Conservation (phyloP, 2,329 filamentous ascomycete species). For the Byssoonygena ceratinophila region DNA sequence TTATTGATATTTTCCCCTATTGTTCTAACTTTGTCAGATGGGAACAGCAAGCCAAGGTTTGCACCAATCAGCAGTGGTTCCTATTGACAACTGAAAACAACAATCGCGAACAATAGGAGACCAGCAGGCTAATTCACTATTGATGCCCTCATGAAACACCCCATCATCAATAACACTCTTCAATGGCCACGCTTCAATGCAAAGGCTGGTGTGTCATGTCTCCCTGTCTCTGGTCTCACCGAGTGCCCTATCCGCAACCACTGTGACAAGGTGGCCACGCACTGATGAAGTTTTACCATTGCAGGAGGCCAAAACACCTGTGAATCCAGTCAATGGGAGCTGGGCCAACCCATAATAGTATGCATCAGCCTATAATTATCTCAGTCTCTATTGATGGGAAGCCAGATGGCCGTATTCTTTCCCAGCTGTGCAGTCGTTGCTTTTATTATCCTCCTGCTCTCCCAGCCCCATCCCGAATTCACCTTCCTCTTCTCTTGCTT, state of each 20-base stretch:
- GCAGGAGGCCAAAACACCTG: not conserved
- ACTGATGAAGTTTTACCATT: not conserved
- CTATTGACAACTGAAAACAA: slow-evolving; percentile 11
- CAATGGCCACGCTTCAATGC: too few relatives aligned
- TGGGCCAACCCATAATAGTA: not conserved
- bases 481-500: too few relatives aligned
- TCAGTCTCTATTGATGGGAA: not conserved
- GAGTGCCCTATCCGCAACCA: not conserved
- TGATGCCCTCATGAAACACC: not conserved
- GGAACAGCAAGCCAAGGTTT: not conserved
- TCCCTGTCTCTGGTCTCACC: not conserved
- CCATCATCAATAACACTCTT: not conserved
- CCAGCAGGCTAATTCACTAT: not conserved
- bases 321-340: not conserved
- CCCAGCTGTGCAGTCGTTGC: not conserved
- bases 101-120: slow-evolving; percentile 12
- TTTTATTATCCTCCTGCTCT: not conserved
- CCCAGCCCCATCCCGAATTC: not conserved
- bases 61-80: slow-evolving; percentile 2
- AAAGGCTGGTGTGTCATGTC: not conserved
- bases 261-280: not conserved
- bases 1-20: too few relatives aligned
- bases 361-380: not conserved
- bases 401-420: too few relatives aligned
- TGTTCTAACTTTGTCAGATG: not conserved